Conservation (phyloP, 208 protist genomes). For the Herpetomonas samuelpessoai region DNA sequence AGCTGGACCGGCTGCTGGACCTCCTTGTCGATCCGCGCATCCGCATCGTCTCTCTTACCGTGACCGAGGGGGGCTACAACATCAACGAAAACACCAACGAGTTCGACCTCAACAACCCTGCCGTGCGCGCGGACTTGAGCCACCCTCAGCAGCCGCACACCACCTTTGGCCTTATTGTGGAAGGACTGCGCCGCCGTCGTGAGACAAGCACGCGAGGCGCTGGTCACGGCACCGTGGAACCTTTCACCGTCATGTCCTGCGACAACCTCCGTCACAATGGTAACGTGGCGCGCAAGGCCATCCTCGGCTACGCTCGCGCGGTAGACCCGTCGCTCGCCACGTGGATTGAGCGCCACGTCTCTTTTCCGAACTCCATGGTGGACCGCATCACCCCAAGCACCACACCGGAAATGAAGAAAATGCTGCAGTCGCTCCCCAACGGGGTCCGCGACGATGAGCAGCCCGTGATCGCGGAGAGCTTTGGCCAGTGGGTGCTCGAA, state of each 20-base stretch:
- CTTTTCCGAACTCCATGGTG: conserved; percentile 37
- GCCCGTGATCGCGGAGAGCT: conserved; percentile 41
- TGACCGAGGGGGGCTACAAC: conserved; percentile 53
- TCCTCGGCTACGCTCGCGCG: conserved; percentile 23
- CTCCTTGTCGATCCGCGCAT: conserved; percentile 29
- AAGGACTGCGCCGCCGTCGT: conserved; percentile 29
- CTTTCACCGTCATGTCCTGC: conserved; percentile 50
- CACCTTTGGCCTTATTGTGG: conserved; percentile 40
- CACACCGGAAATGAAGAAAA: conserved; percentile 18
- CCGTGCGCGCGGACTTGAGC: conserved; percentile 20
- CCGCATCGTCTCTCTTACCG: conserved; percentile 35
- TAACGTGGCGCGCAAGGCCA: conserved; percentile 31
- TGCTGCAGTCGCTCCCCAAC: conserved; percentile 21
- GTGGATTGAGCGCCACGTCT: conserved; percentile 28
- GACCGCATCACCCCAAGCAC: conserved; percentile 38
- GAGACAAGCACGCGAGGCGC: conserved; percentile 3
- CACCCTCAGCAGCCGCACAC: conserved; percentile 24
- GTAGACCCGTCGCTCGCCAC: conserved; percentile 12
- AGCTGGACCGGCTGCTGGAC: conserved; percentile 22
- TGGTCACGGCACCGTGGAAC: conserved; percentile 5
- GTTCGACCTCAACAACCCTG: conserved; percentile 26
- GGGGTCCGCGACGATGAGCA: conserved; percentile 16
- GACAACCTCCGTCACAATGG: conserved; percentile 49
- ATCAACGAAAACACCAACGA: conserved; percentile 31
- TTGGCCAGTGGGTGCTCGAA: conserved; percentile 47